Conservation (phyloP, 495 filamentous ascomycete genomes). For the Podospora appendiculata region DNA sequence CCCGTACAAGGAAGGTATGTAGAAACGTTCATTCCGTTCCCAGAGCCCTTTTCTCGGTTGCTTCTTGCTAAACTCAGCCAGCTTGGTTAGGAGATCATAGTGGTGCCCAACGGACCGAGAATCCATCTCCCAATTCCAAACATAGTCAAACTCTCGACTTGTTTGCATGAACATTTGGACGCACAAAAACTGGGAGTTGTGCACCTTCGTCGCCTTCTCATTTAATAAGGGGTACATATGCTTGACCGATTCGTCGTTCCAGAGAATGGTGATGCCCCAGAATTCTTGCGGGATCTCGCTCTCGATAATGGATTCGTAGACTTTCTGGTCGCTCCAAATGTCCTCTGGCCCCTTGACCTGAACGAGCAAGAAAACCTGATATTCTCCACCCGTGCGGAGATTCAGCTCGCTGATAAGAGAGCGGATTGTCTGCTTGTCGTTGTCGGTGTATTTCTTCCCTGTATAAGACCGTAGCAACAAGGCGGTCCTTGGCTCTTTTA, state of each 20-base stretch:
- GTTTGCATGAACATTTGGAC: slow-evolving; percentile 60
- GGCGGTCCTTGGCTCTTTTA: slow-evolving; percentile 50
- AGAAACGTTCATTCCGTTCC: slow-evolving; percentile 69
- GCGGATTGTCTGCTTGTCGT: slow-evolving; percentile 64
- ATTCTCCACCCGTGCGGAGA: slow-evolving; percentile 66
- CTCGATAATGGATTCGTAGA: slow-evolving; percentile 46
- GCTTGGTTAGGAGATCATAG: slow-evolving; percentile 59
- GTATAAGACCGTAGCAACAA: slow-evolving; percentile 63
- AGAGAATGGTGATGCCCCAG: slow-evolving; percentile 57
- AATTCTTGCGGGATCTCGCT: slow-evolving; percentile 57
- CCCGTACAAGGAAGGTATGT: slow-evolving; percentile 58
- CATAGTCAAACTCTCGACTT: slow-evolving; percentile 63
- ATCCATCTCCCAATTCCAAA: slow-evolving; percentile 75
- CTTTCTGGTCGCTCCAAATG: slow-evolving; percentile 47
- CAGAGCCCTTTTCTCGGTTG: slow-evolving; percentile 63
- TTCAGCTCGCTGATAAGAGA: slow-evolving; percentile 66
- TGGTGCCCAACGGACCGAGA: slow-evolving; percentile 62
- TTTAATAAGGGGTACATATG: slow-evolving; percentile 49
- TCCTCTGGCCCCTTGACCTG: slow-evolving; percentile 56
- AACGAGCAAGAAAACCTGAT: slow-evolving; percentile 67
- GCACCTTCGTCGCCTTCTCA: slow-evolving; percentile 29
- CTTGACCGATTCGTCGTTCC: slow-evolving; percentile 52
- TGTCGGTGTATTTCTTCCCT: slow-evolving; percentile 58
- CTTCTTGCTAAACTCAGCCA: slow-evolving; percentile 48
- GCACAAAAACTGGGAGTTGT: slow-evolving; percentile 47